Percentiles rank a stretch among this genome's conserved stretches.
Conservation (phyloP, 768 basidiomycete species). For the Multifurca ochricompacta region DNA sequence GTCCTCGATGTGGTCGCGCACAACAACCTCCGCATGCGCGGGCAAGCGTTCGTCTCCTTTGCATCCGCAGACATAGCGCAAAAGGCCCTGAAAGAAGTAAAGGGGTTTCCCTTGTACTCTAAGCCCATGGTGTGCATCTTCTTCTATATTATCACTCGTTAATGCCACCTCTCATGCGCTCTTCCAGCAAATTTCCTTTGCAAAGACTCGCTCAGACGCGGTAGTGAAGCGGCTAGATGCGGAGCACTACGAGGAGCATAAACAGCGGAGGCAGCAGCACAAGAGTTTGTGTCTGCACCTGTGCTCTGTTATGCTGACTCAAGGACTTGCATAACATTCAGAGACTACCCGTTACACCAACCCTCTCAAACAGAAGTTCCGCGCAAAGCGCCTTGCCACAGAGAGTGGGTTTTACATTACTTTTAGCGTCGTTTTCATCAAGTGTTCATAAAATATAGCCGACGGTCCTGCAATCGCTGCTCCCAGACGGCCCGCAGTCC, state of each 20-base stretch:
- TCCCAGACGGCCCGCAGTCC: conserved; percentile 74
- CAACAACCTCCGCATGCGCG: conserved; percentile 91
- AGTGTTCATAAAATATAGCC: conserved; percentile 34
- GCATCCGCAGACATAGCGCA: conserved; percentile 70
- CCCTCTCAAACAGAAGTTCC: conserved; percentile 81
- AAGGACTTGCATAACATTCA: conserved; percentile 26
- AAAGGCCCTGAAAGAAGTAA: conserved; percentile 88
- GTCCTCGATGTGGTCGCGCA: conserved; percentile 96
- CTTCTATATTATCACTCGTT: not conserved
- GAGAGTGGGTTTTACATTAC: conserved; percentile 47
- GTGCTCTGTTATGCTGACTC: conserved; percentile 1
- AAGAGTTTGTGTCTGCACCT: conserved; percentile 58
- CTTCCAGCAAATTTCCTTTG: conserved; percentile 88
- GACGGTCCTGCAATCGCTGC: conserved; percentile 59
- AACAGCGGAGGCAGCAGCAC: conserved; percentile 61
- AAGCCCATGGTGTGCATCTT: conserved; percentile 78
- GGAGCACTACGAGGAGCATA: conserved; percentile 65
- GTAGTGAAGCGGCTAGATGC: conserved; percentile 73
- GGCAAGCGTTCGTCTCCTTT: conserved; percentile 97
- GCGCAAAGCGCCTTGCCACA: conserved; percentile 70
- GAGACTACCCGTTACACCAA: conserved; percentile 81
- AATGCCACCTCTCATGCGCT: not conserved
- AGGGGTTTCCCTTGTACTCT: conserved; percentile 89
- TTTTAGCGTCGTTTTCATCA: conserved; percentile 1
- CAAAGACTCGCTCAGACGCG: conserved; percentile 80